Evolutionary conservation across 2,329 filamentous ascomycete genomes (phyloP), one percentile per base, ranked within the genome.

Genomic region (Periconia sp.): DNA sequence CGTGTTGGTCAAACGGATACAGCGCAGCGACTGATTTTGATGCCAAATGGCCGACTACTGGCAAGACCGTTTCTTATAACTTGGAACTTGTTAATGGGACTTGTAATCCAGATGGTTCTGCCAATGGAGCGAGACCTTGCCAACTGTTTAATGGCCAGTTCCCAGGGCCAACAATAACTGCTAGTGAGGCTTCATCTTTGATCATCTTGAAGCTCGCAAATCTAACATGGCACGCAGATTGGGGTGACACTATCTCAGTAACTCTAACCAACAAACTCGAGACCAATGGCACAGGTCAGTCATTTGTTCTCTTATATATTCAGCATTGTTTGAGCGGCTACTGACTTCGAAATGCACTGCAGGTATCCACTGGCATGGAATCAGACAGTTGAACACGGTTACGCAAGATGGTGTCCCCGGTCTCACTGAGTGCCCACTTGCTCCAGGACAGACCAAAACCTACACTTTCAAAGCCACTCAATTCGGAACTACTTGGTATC

Each of bases 341-440:
- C 23, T 27, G 23, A 27, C 23, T 27, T 27, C 5, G 23, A 27
- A 8, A 27, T 27, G 3, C 23, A 27, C 8, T 11, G 18, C 41
- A 42, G 76, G 76, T 27, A 79, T 86, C 19, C 85, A 87, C 62
- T 87, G 78, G 70, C 85, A 87, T 62, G 85, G 81, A 0, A 62
- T 88, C 47, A 77, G 82, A 5, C 82, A 86, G 63, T 49, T 64
- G 11, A 57, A 59, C 30, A 60, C 49, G 17, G 47, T 37, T 41
- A 48, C 46, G 45, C 74, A 80, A 54, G 84, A 87, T 60, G 85
- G 85, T 46, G 82, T 85, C 3, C 71, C 71, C n/a, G 77, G 76
- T 40, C 66, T 77, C 33, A 77, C 75, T 3, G 71, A 76, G 59
- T 76, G 74, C 57, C 86, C 87, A 1, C 82, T 88, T 51, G 75